These are phyloP conservation scores for Trametes maxima DNA, from an alignment of 768 basidiomycete genomes.

Conservation along the genomic window DNA sequence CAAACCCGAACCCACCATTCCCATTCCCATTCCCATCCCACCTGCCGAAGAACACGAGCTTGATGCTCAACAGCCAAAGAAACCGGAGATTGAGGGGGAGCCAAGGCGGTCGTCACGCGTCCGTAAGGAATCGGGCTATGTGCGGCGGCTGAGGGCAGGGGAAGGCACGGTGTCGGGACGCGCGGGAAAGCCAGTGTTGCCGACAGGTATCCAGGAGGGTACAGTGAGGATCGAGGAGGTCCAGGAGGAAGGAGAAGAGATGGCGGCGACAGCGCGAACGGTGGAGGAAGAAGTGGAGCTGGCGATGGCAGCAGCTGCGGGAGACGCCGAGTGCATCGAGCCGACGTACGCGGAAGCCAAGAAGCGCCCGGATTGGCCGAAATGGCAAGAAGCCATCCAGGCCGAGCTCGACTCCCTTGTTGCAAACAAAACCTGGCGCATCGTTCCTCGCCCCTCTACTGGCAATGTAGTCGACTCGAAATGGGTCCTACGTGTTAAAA, in stretches of 20 bases:
- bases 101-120: not conserved
- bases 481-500: slow-evolving; percentile 39
- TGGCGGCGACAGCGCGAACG: not conserved
- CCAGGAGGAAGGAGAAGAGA: not conserved
- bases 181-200: not conserved
- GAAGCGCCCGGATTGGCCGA: slow-evolving; percentile 18
- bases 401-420: slow-evolving; percentile 10
- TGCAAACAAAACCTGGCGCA: slow-evolving; percentile 12
- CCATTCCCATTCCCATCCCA: not conserved
- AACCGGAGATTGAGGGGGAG: not conserved
- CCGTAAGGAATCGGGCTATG: slow-evolving; percentile 11
- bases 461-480: slow-evolving; percentile 18
- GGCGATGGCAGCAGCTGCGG: not conserved
- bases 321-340: not conserved
- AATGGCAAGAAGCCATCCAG: slow-evolving; percentile 17
- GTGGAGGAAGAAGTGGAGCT: not conserved
- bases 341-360: slow-evolving; percentile 8
- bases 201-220: slow-evolving; percentile 1
- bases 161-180: not conserved
- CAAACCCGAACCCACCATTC: not conserved
- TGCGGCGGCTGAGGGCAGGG: not conserved
- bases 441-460: not conserved
- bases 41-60: not conserved
- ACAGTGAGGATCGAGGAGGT: slow-evolving; percentile 5
- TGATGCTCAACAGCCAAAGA: not conserved